Evolutionary conservation across 2,329 filamentous ascomycete species (phyloP).

Genomic region (Calonectria montana): DNA sequence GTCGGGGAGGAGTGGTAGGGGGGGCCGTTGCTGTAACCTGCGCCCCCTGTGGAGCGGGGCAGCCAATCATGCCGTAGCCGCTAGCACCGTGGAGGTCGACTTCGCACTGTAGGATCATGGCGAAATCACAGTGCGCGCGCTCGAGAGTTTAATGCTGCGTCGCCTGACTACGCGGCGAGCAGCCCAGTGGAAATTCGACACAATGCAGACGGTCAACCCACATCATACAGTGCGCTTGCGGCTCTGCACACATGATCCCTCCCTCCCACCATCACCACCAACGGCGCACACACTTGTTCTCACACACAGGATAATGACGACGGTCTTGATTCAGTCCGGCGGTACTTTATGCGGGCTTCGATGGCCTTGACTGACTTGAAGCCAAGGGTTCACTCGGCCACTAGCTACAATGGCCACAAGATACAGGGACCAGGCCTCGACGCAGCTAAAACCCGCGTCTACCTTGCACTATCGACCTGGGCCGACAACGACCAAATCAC

Average conservation of each 20-base stretch:
- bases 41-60: constrained; percentile 31
- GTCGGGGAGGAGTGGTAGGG: constrained; percentile 10
- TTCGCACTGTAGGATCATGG: constrained; percentile 12
- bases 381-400: constrained; percentile 18
- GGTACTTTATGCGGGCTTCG: constrained; percentile 9
- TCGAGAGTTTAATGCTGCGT: neutral
- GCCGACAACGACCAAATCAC: constrained; percentile 31
- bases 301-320: constrained; percentile 5
- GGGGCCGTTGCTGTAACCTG: constrained; percentile 39
- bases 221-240: neutral
- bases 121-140: constrained; percentile 14
- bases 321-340: constrained; percentile 11
- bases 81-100: constrained; percentile 1
- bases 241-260: neutral
- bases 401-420: constrained; percentile 8
- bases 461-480: constrained; percentile 14
- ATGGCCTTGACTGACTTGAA: constrained; percentile 15
- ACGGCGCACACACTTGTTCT: constrained; percentile 4
- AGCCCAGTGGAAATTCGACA: constrained; percentile 10
- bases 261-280: constrained; percentile 8
- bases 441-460: constrained; percentile 31
- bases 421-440: constrained; percentile 37
- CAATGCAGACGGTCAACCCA: neutral
- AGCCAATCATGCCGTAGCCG: constrained; percentile 34
- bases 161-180: neutral